Evolutionary conservation across 768 basidiomycete species (phyloP).

Genomic region (Suillus fuscotomentosus): DNA sequence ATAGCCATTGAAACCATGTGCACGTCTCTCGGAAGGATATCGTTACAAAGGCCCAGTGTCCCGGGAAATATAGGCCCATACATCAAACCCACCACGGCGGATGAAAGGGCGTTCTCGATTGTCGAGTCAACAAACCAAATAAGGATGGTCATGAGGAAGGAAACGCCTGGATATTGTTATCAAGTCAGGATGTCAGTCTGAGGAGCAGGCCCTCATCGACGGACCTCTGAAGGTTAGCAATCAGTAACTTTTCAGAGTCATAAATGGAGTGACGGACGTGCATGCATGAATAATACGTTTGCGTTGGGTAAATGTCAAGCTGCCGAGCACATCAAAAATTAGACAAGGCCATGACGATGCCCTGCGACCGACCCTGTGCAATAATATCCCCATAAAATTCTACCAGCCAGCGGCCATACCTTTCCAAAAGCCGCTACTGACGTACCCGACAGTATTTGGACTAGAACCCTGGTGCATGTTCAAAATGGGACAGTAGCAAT

Average conservation of each 20-base stretch:
- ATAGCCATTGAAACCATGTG: conserved; percentile 54
- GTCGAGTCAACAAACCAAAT: conserved; percentile 50
- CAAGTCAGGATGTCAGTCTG: conserved; percentile 4
- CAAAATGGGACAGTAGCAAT: background rate
- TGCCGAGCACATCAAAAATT: conserved; percentile 15
- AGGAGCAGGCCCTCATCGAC: background rate
- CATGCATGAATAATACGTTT: conserved; percentile 43
- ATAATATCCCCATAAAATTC: conserved; percentile 49
- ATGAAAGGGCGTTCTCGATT: conserved; percentile 45
- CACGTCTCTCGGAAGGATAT: conserved; percentile 45
- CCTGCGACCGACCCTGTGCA: conserved; percentile 35
- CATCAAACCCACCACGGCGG: conserved; percentile 44
- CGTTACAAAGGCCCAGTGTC: conserved; percentile 42
- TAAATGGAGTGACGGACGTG: conserved; percentile 37
- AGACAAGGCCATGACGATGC: background rate
- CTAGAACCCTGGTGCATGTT: conserved; percentile 37
- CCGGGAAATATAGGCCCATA: conserved; percentile 54
- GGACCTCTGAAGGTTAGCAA: conserved; percentile 26
- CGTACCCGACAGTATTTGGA: conserved; percentile 53
- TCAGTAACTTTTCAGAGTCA: conserved; percentile 4
- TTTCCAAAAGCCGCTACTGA: conserved; percentile 58
- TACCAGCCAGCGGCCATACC: conserved; percentile 50
- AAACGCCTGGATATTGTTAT: conserved; percentile 30
- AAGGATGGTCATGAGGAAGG: conserved; percentile 48
- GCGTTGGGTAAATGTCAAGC: conserved; percentile 41